phyloP scores from a whole-genome alignment of 306 rosid species.

The Corylus americana region DNA sequence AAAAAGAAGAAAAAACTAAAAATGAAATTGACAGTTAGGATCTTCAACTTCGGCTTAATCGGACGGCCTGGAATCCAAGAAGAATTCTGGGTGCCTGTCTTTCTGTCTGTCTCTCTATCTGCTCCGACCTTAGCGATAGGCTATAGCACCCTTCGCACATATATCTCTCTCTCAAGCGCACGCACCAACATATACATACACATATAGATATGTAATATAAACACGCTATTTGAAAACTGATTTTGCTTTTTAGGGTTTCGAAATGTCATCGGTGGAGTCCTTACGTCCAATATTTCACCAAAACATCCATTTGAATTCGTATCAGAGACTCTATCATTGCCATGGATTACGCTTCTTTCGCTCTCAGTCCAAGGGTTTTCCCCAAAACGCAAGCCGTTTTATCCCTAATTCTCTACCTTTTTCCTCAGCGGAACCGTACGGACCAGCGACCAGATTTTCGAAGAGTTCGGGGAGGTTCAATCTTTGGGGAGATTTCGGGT shows the following conservation, averaged over 20 bases:
- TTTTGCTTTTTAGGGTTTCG: conserved; percentile 28
- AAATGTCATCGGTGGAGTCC: conserved; percentile 68
- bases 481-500: conserved; percentile 48
- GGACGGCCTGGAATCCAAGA: conserved; percentile 42
- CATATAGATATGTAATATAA: background rate
- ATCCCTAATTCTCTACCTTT: conserved; percentile 41
- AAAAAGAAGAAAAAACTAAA: background rate
- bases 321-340: conserved; percentile 40
- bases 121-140: conserved; percentile 13
- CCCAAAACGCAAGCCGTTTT: conserved; percentile 34
- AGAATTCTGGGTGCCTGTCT: conserved; percentile 25
- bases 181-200: background rate
- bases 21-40: conserved; percentile 35
- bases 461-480: conserved; percentile 45
- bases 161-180: conserved; percentile 24
- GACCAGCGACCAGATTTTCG: conserved; percentile 14
- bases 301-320: conserved; percentile 48
- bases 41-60: conserved; percentile 38
- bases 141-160: conserved; percentile 23
- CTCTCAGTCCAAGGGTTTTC: conserved; percentile 44
- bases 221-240: background rate
- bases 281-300: conserved; percentile 49
- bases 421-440: conserved; percentile 31
- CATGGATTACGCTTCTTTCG: conserved; percentile 45
- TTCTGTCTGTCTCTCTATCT: background rate